Evolutionary conservation across 2,329 filamentous ascomycete genomes (phyloP).

Genomic region (Microdochium nivale): DNA sequence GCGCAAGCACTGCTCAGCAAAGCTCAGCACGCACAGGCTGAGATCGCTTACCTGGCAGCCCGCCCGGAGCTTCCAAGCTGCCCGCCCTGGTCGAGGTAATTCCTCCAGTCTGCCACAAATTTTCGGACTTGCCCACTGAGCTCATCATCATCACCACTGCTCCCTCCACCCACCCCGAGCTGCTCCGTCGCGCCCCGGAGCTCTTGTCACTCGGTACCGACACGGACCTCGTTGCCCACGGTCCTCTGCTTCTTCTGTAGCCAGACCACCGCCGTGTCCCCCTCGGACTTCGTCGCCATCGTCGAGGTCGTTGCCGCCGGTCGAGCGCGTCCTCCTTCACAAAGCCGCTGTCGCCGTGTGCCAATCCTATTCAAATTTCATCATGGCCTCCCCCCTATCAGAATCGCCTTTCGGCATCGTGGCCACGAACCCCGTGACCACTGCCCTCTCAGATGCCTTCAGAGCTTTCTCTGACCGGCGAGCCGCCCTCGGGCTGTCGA

Average conservation of each 20-base stretch:
- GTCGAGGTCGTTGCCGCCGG: conserved; percentile 11
- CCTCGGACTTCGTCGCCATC: conserved; percentile 3
- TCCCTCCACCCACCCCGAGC: not conserved
- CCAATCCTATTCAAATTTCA: conserved; percentile 14
- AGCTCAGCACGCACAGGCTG: not conserved
- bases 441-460: conserved; percentile 67
- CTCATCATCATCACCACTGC: not conserved
- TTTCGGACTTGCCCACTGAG: not conserved
- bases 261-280: not conserved
- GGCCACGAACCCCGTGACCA: conserved; percentile 63
- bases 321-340: conserved; percentile 14
- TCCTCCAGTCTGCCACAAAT: not conserved
- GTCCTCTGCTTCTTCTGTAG: not conserved
- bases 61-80: not conserved
- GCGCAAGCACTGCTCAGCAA: not conserved
- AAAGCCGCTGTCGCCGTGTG: not conserved
- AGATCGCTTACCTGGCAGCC: not conserved
- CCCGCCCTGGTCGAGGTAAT: not conserved
- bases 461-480: conserved; percentile 76
- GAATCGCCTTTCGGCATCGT: conserved; percentile 55
- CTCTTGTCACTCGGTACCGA: not conserved
- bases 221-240: not conserved
- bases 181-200: not conserved
- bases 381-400: conserved; percentile 38
- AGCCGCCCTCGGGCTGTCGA: conserved; percentile 78